These are phyloP conservation scores for Cryomyces minteri DNA, from an alignment of 495 filamentous ascomycete species.

Conservation along the genomic window DNA sequence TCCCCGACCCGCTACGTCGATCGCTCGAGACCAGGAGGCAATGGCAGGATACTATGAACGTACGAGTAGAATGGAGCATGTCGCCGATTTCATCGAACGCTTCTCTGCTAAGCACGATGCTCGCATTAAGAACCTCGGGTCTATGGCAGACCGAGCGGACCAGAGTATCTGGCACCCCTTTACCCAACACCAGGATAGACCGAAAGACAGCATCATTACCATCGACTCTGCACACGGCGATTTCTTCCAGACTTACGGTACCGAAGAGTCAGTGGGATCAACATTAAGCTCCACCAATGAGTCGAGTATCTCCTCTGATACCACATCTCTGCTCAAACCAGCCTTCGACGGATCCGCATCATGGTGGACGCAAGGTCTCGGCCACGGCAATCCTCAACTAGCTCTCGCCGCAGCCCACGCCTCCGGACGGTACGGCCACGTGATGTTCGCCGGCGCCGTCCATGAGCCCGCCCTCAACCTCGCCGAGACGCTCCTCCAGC, in stretches of 20 bases:
- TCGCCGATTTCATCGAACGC: neutral
- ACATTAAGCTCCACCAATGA: neutral
- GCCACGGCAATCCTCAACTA: slow-evolving; percentile 50
- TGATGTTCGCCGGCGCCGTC: slow-evolving; percentile 61
- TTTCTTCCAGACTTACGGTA: slow-evolving; percentile 43
- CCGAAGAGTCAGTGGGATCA: neutral
- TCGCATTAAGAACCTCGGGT: slow-evolving; percentile 34
- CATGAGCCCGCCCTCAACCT: slow-evolving; percentile 53
- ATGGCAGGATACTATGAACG: slow-evolving; percentile 45
- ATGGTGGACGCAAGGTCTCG: slow-evolving; percentile 76
- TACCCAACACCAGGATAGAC: slow-evolving; percentile 50
- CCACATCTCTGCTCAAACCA: slow-evolving; percentile 27
- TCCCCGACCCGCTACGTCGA: slow-evolving; percentile 21
- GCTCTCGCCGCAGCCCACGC: slow-evolving; percentile 57
- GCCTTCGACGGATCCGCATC: slow-evolving; percentile 65
- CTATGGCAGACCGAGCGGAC: slow-evolving; percentile 37
- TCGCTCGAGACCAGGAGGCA: slow-evolving; percentile 25
- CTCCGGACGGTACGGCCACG: slow-evolving; percentile 66
- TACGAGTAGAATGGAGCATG: slow-evolving; percentile 9
- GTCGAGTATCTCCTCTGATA: slow-evolving; percentile 1
- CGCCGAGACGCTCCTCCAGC: slow-evolving; percentile 37
- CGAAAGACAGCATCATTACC: slow-evolving; percentile 36
- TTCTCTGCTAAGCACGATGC: slow-evolving; percentile 19
- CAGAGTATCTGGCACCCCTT: slow-evolving; percentile 64
- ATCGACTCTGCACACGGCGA: slow-evolving; percentile 65